These are phyloP conservation scores for Sequoia sempervirens DNA, from an alignment of 75 land plant species.

Conservation along the genomic window DNA sequence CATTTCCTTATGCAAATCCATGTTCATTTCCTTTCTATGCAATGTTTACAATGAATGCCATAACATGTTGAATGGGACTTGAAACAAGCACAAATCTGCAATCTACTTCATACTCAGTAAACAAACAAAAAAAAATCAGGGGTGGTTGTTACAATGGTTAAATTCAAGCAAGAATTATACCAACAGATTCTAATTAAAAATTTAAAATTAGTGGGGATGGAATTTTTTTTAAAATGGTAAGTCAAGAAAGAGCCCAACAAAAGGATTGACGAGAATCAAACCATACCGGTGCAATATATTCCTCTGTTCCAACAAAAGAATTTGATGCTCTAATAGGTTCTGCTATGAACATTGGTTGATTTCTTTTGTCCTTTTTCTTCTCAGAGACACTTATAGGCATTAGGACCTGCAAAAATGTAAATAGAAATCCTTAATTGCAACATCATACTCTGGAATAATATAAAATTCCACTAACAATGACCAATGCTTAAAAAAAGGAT, in stretches of 20 bases:
- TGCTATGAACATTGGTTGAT: slow-evolving; percentile 69
- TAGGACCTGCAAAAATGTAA: slow-evolving; percentile 5
- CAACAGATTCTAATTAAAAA: neutral
- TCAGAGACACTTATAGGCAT: neutral
- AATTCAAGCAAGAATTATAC: neutral
- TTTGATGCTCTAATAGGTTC: slow-evolving; percentile 91
- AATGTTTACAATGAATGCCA: no score
- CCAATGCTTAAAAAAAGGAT: neutral
- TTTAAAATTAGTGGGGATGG: neutral
- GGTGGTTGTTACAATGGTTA: neutral
- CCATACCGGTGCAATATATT: slow-evolving; percentile 93
- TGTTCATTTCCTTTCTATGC: no score
- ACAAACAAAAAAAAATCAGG: no score
- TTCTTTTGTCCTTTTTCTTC: slow-evolving; percentile 39
- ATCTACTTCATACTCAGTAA: no score
- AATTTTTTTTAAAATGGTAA: neutral
- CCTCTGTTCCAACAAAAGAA: slow-evolving; percentile 97
- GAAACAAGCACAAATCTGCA: no score
- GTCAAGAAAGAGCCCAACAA: neutral
- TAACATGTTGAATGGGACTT: no score
- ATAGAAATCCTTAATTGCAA: neutral
- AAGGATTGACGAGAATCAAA: neutral
- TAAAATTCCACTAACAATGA: neutral
- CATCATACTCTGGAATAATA: neutral
- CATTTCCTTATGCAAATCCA: no score